A percentile compares a stretch with the other conserved stretches of the same genome.
Conservation (phyloP, 1,284 basidiomycete genomes). For the Sphaerobolus stellatus region DNA sequence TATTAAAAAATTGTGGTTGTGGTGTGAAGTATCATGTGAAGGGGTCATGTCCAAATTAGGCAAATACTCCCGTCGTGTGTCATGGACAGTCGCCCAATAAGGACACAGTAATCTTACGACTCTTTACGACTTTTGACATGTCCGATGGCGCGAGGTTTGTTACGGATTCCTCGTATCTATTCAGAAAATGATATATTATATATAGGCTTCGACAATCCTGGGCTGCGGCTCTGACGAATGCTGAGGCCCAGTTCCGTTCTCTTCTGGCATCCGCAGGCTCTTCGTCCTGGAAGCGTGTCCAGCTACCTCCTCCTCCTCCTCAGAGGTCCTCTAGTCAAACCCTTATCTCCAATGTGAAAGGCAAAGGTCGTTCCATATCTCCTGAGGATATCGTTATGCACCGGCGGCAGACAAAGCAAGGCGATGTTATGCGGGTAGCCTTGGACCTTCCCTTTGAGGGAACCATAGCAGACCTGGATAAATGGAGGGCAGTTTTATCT, state of each 20-base stretch:
- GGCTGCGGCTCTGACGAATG: constrained; percentile 66
- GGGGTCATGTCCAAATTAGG: background rate
- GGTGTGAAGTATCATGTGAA: background rate
- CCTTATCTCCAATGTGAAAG: constrained; percentile 26
- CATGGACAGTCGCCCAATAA: background rate
- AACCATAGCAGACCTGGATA: constrained; percentile 65
- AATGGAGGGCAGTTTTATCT: constrained; percentile 79
- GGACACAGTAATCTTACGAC: too few species aligned
- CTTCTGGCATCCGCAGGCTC: constrained; percentile 63
- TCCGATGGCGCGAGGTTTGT: constrained; percentile 43
- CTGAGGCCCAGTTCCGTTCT: constrained; percentile 68
- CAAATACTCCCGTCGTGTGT: background rate
- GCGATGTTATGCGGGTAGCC: constrained; percentile 82
- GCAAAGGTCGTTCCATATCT: constrained; percentile 54
- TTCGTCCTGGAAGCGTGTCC: constrained; percentile 70
- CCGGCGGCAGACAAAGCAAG: constrained; percentile 58
- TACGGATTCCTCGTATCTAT: background rate
- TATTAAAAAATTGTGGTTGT: background rate
- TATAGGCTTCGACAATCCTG: constrained; percentile 71
- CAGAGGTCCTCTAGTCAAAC: constrained; percentile 32
- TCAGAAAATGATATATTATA: background rate
- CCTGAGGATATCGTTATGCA: constrained; percentile 75
- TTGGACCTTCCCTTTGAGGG: constrained; percentile 70
- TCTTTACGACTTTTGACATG: constrained; percentile 22
- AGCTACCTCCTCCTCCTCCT: constrained; percentile 32